A percentile compares a stretch with the other conserved stretches of the same genome.
Evolutionary conservation across 2,329 filamentous ascomycete genomes (phyloP).

Genomic region (Lachnellula hyalina): DNA sequence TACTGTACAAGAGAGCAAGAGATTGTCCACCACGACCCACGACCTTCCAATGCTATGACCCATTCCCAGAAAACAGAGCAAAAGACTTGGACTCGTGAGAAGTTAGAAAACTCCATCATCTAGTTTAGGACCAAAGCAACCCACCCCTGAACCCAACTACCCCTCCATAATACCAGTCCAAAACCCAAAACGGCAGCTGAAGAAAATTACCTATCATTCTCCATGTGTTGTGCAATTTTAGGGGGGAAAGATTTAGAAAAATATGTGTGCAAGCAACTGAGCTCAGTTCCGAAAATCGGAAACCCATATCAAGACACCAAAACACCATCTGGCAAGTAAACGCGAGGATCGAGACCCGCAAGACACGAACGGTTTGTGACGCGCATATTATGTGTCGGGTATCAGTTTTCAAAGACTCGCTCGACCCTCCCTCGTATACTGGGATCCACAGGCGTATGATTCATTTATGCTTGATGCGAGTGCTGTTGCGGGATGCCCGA

Average conservation of each 20-base stretch:
- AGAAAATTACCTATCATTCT: constrained; percentile 24
- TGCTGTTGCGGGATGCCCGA: constrained; percentile 76
- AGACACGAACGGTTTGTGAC: constrained; percentile 23
- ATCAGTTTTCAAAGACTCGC: constrained; percentile 42
- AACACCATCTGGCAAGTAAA: constrained; percentile 29
- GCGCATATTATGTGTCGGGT: constrained; percentile 50
- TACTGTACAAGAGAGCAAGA: constrained; percentile 2
- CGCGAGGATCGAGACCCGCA: constrained; percentile 26
- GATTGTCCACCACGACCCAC: not conserved
- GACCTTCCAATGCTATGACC: not conserved
- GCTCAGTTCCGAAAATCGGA: constrained; percentile 13
- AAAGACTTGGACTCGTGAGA: not conserved
- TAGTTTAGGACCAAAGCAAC: not conserved
- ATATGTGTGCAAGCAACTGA: constrained; percentile 15
- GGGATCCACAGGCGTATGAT: constrained; percentile 14
- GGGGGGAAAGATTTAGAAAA: constrained; percentile 11
- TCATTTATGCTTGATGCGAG: constrained; percentile 66
- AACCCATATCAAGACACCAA: constrained; percentile 26
- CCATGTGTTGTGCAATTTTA: constrained; percentile 18
- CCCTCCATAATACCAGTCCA: not conserved
- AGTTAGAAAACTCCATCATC: not conserved
- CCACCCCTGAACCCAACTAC: not conserved
- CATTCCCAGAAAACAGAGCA: not conserved
- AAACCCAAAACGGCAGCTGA: constrained; percentile 2
- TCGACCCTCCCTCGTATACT: constrained; percentile 25